Base-by-base conservation (phyloP, 2,329 filamentous ascomycete genomes). In the Sporothrix euskadiensis region DNA sequence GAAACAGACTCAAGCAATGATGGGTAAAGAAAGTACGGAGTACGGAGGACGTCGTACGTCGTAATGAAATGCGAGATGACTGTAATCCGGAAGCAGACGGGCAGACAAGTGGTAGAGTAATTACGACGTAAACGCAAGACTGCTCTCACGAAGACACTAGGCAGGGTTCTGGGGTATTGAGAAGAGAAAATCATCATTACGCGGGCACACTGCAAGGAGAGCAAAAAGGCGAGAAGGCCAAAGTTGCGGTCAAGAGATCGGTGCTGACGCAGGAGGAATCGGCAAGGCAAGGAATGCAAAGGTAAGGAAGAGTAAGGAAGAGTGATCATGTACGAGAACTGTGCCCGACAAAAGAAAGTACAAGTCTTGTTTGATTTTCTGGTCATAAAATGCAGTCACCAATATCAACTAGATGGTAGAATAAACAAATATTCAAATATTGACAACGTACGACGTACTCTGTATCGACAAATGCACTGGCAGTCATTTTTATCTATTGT, bases 161-260 rank as follows among this genome's bases (percentile, higher is more conserved):
- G 12, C 52, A 56, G 22, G 52, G 52, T 26, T 12, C 52, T 56
- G 52, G 52, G 22, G 10, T 54, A 10, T 22, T 57, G 22, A 30
- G 10, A 14, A 16, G 32, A 49, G 63, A 49, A 71, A 41, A 35
- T 8, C 16, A 14, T 26, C 39, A 61, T 71, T 54, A 71, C 54
- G 69, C 52, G 69, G 54, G n/a, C 52, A 32, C 26, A 32, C 26
- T 26, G 26, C 5, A 30, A 16, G 52, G n/a, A n/a, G 10, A 14
- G 14, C 3, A 10, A 9, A 0, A 57, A 16, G 12, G 26, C 9
- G 49, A 6, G n/a, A 6, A 22, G 56, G 26, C 3, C 35, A 26
- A 71, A 61, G 54, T 71, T 71, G 69, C 69, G 54, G 69, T 71
- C 69, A 71, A 66, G 54, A 63, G 59, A 44, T 63, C 35, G 7